A percentile compares a stretch with the other conserved stretches of the same genome.
Conservation (phyloP, 108 stramenopile genomes). For the Cyclostephanos tholiformis region DNA sequence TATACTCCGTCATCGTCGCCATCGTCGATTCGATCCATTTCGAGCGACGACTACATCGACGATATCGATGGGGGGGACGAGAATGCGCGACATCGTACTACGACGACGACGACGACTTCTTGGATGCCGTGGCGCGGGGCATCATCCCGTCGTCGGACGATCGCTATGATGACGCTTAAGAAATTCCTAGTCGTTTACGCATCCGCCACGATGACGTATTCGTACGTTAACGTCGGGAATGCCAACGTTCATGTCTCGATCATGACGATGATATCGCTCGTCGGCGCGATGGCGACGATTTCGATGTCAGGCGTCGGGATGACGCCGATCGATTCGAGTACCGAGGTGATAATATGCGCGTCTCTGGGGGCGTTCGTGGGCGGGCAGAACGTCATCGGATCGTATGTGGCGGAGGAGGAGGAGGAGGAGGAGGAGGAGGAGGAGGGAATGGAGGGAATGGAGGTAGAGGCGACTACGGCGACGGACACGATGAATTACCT, state of each 20-base stretch:
- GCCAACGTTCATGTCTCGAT: conserved; percentile 55
- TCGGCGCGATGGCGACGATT: conserved; percentile 44
- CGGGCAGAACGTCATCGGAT: conserved; percentile 57
- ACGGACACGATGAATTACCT: conserved; percentile 13
- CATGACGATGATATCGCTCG: conserved; percentile 53
- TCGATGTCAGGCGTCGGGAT: conserved; percentile 29
- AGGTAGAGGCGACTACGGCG: background rate
- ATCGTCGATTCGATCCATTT: too few species aligned
- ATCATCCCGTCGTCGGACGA: too few species aligned
- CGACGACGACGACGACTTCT: too few species aligned
- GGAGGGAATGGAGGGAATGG: background rate
- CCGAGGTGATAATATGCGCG: conserved; percentile 20
- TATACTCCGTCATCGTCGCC: too few species aligned
- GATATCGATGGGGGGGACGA: too few species aligned
- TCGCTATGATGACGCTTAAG: too few species aligned
- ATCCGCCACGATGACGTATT: conserved; percentile 45
- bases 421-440: background rate
- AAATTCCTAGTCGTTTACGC: conserved; percentile 32
- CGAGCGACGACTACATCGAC: too few species aligned
- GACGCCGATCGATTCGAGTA: background rate
- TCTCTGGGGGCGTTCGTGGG: conserved; percentile 56
- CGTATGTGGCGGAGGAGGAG: background rate
- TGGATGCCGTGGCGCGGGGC: too few species aligned
- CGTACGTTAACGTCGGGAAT: conserved; percentile 31
- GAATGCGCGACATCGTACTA: too few species aligned